Evolutionary conservation across 108 stramenopile genomes (phyloP).

Genomic region (Nannochloropsis oceanica): DNA sequence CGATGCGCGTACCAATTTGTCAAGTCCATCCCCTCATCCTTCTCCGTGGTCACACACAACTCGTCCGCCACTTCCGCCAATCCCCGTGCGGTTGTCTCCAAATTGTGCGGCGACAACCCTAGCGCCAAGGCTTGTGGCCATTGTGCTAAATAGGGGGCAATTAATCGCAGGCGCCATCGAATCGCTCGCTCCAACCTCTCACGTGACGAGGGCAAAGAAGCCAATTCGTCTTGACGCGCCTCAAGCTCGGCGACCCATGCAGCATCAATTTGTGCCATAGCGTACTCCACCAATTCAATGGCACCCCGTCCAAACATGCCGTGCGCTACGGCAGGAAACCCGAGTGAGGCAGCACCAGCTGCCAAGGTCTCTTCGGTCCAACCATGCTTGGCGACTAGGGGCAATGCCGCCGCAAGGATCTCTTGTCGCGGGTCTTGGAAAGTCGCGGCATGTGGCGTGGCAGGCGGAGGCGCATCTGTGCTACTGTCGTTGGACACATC

Average conservation of each 20-base stretch:
- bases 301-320: background rate
- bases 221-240: background rate
- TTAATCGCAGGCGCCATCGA: background rate
- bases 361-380: background rate
- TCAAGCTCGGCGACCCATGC: background rate
- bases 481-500: no score
- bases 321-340: background rate
- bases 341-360: background rate
- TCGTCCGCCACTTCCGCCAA: background rate
- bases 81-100: background rate
- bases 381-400: background rate
- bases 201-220: background rate
- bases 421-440: background rate
- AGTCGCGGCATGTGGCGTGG: background rate
- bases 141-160: background rate
- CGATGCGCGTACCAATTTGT: background rate
- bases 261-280: background rate
- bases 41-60: background rate
- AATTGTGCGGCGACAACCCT: background rate
- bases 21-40: background rate
- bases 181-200: background rate
- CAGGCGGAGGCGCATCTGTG: no score
- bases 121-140: background rate
- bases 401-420: background rate
- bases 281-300: background rate